Percentiles rank a stretch among this genome's conserved stretches.
Evolutionary conservation across 768 basidiomycete genomes (phyloP).

Genomic region (Termitomyces sp.): DNA sequence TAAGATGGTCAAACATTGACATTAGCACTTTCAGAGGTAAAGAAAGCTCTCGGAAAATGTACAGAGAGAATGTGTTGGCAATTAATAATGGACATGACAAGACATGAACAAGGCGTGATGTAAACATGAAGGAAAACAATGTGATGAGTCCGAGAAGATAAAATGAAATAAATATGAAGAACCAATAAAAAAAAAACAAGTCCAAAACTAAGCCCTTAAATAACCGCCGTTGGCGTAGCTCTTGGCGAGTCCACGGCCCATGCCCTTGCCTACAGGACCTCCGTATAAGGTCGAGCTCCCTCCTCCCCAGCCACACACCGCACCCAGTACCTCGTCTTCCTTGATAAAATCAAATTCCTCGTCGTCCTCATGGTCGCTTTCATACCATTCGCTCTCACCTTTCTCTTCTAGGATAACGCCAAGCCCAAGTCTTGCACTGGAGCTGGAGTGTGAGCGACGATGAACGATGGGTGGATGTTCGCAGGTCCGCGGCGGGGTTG

Average conservation of each 20-base stretch:
- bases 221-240: constrained; percentile 3
- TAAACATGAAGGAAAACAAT: not conserved
- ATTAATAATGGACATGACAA: not conserved
- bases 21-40: not conserved
- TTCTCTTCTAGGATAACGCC: constrained; percentile 1
- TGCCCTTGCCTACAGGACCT: not conserved
- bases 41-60: not conserved
- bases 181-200: not conserved
- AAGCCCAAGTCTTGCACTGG: not conserved
- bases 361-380: not conserved
- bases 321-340: constrained; percentile 5
- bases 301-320: not conserved
- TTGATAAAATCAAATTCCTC: not conserved
- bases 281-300: not conserved
- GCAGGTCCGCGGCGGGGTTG: not conserved
- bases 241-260: constrained; percentile 5
- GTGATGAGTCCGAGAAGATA: not conserved
- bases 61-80: not conserved
- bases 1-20: not conserved
- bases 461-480: constrained; percentile 5
- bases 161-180: not conserved
- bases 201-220: not conserved
- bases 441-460: constrained; percentile 3
- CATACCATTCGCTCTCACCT: constrained; percentile 4
- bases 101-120: not conserved